Evolutionary conservation across 129 eudicot species (phyloP), one percentile per base, ranked within the genome.

Genomic region (Heracleum sosnowskyi): DNA sequence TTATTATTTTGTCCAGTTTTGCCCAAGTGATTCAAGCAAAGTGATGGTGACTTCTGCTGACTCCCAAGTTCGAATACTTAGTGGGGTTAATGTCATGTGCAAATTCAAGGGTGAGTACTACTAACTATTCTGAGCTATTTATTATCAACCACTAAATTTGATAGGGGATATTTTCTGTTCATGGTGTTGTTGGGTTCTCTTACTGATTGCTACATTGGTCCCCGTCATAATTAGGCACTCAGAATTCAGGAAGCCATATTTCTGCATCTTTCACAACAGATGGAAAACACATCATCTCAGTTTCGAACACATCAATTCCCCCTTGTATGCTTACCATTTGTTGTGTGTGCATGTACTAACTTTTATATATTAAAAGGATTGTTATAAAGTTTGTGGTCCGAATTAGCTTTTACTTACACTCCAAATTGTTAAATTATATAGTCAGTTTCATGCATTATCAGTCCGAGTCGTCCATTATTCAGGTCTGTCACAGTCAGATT

Each of bases 31-130:
- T 76, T 76, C 86, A 31, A 82, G 78, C 39, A 88, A 89, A 87
- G 90, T 93, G 55, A 82, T 93, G 76, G 98, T 91, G 64, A 89
- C 92, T 73, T 91, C 95, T 34, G 98, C 98, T 44, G 97, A 93
- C 82, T 89, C 97, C 34, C 91, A 86, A 83, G 91, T 93, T 63
- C 86, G 95, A 73, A 83, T 93, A 76, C 88, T 93, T 62, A 77
- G 78, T 33, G 91, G 97, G 55, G 76, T 84, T 76, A 84, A 86
- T 79, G 70, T 93, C 45, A 82, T 91, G 17, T 77, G 85, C 79
- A 93, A 89, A 81, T 84, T 89, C 66, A 91, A 88, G 80, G 97
- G 98, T 91, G 80, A 1, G 88, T 77, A 63, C 36, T n/a, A n/a
- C n/a, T 46, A 60, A 33, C 78, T 33, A 51, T 8, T 73, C 22